Conservation (phyloP, 73 alveolate genomes). For the Paramecium pentaurelia region DNA sequence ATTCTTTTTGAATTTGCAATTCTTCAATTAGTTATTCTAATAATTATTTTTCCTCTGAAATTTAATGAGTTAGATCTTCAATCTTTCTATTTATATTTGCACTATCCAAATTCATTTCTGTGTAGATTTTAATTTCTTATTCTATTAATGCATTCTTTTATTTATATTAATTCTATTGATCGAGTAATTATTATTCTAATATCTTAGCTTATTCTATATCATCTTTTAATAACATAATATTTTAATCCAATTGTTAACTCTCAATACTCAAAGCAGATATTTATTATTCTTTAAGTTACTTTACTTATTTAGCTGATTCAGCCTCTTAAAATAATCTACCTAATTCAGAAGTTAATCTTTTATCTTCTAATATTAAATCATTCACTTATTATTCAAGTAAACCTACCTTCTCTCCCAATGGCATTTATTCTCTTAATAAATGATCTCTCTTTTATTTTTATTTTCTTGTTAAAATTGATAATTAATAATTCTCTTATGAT, state of each 20-base stretch:
- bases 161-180: background rate
- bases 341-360: background rate
- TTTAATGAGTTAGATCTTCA: background rate
- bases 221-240: background rate
- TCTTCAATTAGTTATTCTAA: background rate
- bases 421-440: background rate
- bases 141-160: background rate
- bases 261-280: background rate
- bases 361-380: background rate
- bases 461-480: background rate
- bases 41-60: background rate
- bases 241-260: background rate
- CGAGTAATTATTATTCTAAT: background rate
- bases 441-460: background rate
- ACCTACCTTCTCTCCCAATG: constrained; percentile 24
- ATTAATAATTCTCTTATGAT: background rate
- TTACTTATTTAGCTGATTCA: background rate
- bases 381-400: constrained; percentile 16
- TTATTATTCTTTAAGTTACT: constrained; percentile 4
- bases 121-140: background rate
- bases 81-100: background rate
- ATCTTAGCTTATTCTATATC: background rate
- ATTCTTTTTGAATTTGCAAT: background rate
- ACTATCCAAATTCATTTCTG: background rate
- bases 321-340: background rate